Conservation (phyloP, 441 rosid species). For the Eutrema salsugineum region DNA sequence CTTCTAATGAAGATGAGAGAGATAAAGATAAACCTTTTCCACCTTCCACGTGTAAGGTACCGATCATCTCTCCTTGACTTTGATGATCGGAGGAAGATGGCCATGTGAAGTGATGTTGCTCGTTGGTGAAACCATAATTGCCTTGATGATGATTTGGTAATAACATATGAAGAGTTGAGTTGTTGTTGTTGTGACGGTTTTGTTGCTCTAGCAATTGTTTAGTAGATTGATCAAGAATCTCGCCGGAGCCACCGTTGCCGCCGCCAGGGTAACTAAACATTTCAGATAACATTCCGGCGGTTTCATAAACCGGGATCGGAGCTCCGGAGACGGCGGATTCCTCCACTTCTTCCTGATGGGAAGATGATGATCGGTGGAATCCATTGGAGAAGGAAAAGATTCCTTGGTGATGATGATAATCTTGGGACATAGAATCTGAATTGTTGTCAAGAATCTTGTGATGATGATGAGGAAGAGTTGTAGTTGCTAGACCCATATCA, state of each 20-base stretch:
- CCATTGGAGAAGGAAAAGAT: constrained; percentile 80
- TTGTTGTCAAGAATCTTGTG: constrained; percentile 27
- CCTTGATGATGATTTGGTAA: constrained; percentile 53
- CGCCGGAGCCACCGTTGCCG: constrained; percentile 32
- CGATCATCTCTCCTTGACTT: constrained; percentile 45
- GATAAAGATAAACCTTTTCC: constrained; percentile 91
- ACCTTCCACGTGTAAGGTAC: constrained; percentile 54
- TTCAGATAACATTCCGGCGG: constrained; percentile 82
- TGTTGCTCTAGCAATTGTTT: constrained; percentile 45
- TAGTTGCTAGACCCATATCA: constrained; percentile 75
- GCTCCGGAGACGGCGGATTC: constrained; percentile 47
- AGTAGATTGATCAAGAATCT: constrained; percentile 51
- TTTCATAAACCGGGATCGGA: constrained; percentile 61
- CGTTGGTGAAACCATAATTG: constrained; percentile 36
- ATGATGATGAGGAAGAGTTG: constrained; percentile 32
- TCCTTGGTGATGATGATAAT: constrained; percentile 48
- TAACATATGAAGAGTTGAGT: constrained; percentile 78
- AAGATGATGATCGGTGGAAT: constrained; percentile 53
- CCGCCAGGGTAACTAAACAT: constrained; percentile 73
- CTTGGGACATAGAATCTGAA: constrained; percentile 70
- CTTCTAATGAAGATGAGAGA: constrained; percentile 69
- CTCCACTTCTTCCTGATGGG: constrained; percentile 69
- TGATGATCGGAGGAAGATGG: constrained; percentile 39
- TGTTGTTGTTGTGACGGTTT: constrained; percentile 35
- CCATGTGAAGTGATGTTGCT: constrained; percentile 72